A percentile compares a stretch with the other conserved stretches of the same genome.
phyloP scores from a whole-genome alignment of 768 basidiomycete species.

The Boletales sp. region DNA sequence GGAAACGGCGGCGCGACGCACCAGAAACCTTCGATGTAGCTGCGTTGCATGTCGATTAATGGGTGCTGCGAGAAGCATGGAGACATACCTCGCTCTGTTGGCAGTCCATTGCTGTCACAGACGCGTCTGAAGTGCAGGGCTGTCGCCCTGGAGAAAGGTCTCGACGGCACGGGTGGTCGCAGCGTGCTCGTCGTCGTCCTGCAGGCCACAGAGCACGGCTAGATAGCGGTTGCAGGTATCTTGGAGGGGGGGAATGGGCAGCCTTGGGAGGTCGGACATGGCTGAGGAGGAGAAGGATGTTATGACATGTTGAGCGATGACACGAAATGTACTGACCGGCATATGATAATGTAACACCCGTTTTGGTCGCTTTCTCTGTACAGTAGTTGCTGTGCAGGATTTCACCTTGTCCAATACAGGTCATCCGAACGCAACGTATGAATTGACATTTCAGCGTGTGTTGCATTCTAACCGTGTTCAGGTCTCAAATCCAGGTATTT shows the following conservation, averaged over 20 bases:
- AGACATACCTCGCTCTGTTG: constrained; percentile 61
- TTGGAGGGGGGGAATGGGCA: constrained; percentile 86
- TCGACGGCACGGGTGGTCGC: constrained; percentile 70
- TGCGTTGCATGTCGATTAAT: constrained; percentile 22
- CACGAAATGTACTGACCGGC: too few species aligned
- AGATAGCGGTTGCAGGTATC: constrained; percentile 85
- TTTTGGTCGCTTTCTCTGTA: too few species aligned
- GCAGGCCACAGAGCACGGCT: constrained; percentile 73
- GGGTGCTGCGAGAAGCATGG: too few species aligned
- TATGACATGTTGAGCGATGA: too few species aligned
- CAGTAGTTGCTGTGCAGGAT: too few species aligned
- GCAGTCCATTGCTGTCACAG: constrained; percentile 77
- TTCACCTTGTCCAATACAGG: too few species aligned
- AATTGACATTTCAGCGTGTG: too few species aligned
- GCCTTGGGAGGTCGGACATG: constrained; percentile 64
- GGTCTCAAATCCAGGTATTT: constrained; percentile 30
- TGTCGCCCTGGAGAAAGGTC: constrained; percentile 76
- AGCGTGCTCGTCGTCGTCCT: constrained; percentile 79
- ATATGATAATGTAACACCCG: too few species aligned
- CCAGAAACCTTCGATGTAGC: constrained; percentile 98
- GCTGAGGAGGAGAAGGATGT: too few species aligned
- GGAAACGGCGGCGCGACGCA: constrained; percentile 33
- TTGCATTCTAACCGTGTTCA: neutral
- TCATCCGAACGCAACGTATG: too few species aligned
- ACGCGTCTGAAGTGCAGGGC: constrained; percentile 73